Evolutionary conservation across 768 basidiomycete species (phyloP).

Genomic region (Ramaria rubella): DNA sequence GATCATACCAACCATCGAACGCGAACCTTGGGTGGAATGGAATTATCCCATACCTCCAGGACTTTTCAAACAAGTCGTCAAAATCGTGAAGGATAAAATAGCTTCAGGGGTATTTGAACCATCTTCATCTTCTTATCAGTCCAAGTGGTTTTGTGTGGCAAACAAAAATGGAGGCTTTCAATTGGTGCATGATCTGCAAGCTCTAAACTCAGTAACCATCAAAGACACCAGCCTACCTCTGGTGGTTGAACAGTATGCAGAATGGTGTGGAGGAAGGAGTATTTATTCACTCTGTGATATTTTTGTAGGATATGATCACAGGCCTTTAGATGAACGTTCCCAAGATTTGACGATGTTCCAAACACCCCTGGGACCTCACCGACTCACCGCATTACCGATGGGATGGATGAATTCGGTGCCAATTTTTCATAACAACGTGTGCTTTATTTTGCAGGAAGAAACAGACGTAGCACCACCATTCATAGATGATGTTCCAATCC

Average conservation of each 20-base stretch:
- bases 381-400: conserved; percentile 30
- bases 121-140: conserved; percentile 29
- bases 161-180: conserved; percentile 35
- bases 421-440: too few relatives aligned
- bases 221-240: too few relatives aligned
- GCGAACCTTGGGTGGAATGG: conserved; percentile 27
- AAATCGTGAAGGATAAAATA: conserved; percentile 27
- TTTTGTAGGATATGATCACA: too few relatives aligned
- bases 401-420: conserved; percentile 41
- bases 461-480: conserved; percentile 32
- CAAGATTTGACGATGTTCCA: conserved; percentile 37
- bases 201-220: conserved; percentile 33
- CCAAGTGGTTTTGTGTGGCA: conserved; percentile 32
- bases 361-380: too few relatives aligned
- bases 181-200: conserved; percentile 33
- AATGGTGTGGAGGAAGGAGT: conserved; percentile 13
- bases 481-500: conserved; percentile 35
- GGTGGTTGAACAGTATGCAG: too few relatives aligned
- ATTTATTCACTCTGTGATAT: conserved; percentile 21
- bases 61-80: too few relatives aligned
- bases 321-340: too few relatives aligned
- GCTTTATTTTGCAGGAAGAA: conserved; percentile 33
- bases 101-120: conserved; percentile 32
- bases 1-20: conserved; percentile 28
- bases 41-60: conserved; percentile 29